phyloP scores from a whole-genome alignment of 179 eudicot genomes.

The Corrigiola litoralis region DNA sequence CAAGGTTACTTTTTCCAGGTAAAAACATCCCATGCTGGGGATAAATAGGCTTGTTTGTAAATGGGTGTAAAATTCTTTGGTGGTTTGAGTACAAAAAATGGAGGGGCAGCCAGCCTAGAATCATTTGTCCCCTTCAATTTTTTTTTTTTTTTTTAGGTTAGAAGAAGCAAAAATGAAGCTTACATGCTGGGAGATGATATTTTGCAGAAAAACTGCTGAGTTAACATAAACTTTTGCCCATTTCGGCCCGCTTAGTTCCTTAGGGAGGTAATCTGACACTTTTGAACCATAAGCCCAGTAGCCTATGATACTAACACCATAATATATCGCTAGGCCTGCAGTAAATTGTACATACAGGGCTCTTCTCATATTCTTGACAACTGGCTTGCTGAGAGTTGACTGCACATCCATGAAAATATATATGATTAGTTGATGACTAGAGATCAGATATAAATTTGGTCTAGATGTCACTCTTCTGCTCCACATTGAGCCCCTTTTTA shows the following conservation, averaged over 20 bases:
- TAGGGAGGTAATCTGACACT: conserved; percentile 52
- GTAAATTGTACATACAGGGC: conserved; percentile 46
- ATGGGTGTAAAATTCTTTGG: no score
- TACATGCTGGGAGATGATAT: conserved; percentile 59
- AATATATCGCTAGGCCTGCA: conserved; percentile 41
- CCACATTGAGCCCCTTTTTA: neutral
- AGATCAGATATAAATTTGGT: neutral
- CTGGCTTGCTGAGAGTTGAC: conserved; percentile 58
- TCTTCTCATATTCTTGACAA: conserved; percentile 52
- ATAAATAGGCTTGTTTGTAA: no score
- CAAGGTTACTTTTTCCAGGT: no score
- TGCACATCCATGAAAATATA: conserved; percentile 25
- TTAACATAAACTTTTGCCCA: conserved; percentile 52
- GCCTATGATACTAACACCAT: conserved; percentile 50
- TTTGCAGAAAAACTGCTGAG: conserved; percentile 38
- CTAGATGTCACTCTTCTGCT: neutral
- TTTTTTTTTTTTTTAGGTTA: neutral
- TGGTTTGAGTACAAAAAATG: no score
- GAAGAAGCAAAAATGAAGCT: conserved; percentile 11
- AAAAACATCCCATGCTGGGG: no score
- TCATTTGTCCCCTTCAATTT: no score
- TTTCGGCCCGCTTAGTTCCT: conserved; percentile 42
- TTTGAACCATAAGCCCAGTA: conserved; percentile 65
- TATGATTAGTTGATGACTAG: neutral
- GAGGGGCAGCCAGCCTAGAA: no score